A percentile compares a stretch with the other conserved stretches of the same genome.
Conservation (phyloP, 2,329 filamentous ascomycete genomes). For the Chrysoporthe puriensis region DNA sequence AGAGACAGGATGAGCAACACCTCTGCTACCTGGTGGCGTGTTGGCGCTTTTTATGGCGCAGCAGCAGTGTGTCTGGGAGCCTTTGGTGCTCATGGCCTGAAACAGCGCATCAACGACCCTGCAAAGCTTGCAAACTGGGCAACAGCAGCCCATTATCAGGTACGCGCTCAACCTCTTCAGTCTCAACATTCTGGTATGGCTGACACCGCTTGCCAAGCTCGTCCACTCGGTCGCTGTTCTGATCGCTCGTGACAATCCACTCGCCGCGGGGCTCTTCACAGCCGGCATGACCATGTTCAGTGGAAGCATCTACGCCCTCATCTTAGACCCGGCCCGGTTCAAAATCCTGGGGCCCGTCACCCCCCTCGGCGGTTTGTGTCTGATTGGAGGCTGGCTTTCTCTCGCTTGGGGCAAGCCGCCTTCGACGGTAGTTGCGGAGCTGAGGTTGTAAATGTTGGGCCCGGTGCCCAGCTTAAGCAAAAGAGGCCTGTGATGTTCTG, state of each 20-base stretch:
- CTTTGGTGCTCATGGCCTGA: conserved; percentile 70
- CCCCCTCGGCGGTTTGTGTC: conserved; percentile 64
- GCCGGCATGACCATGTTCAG: conserved; percentile 70
- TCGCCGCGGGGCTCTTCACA: conserved; percentile 62
- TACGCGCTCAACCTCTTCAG: conserved; percentile 36
- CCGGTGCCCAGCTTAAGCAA: not conserved
- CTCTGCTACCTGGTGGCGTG: conserved; percentile 54
- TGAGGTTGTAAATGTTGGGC: conserved; percentile 17
- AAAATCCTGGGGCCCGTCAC: conserved; percentile 66
- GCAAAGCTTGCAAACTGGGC: conserved; percentile 61
- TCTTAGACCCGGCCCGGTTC: conserved; percentile 64
- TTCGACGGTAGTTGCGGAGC: conserved; percentile 19
- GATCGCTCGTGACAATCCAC: conserved; percentile 58
- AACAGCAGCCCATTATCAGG: conserved; percentile 71
- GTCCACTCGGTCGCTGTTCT: conserved; percentile 65
- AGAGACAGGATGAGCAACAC: conserved; percentile 33
- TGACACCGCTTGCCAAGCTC: conserved; percentile 48
- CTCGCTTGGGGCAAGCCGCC: conserved; percentile 38
- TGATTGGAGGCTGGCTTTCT: conserved; percentile 67
- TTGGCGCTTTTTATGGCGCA: conserved; percentile 66
- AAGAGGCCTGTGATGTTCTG: not conserved
- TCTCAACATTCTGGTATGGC: not conserved
- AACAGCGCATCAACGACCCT: conserved; percentile 62
- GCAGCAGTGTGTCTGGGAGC: conserved; percentile 64
- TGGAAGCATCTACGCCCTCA: conserved; percentile 66